phyloP scores from a whole-genome alignment of 306 rosid genomes.

The Quercus dentata region DNA sequence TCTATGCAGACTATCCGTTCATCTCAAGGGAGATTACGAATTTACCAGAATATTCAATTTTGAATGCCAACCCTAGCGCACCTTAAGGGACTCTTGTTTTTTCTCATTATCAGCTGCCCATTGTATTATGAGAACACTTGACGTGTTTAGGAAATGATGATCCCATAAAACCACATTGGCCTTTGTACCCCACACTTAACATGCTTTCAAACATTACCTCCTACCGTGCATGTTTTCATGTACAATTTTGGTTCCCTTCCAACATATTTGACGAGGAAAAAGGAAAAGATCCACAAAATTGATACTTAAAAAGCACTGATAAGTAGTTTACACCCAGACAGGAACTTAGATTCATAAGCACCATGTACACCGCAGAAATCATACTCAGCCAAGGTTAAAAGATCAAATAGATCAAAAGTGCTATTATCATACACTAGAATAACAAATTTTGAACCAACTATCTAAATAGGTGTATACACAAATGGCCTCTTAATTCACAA shows the following conservation, averaged over 20 bases:
- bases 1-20: too few species aligned
- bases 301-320: not conserved
- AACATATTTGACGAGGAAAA: not conserved
- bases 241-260: not conserved
- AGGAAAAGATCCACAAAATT: not conserved
- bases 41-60: too few species aligned
- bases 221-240: not conserved
- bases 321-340: not conserved
- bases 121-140: too few species aligned
- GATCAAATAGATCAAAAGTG: constrained; percentile 23
- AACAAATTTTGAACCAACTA: constrained; percentile 25
- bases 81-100: too few species aligned
- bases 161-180: too few species aligned
- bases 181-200: too few species aligned
- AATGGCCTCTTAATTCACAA: constrained; percentile 13
- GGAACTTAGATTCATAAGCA: not conserved
- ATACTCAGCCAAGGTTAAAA: constrained; percentile 17
- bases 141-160: too few species aligned
- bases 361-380: constrained; percentile 10
- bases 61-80: too few species aligned
- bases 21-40: too few species aligned
- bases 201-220: too few species aligned
- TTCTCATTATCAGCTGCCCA: too few species aligned
- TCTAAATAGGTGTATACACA: not conserved
- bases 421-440: constrained; percentile 22